A percentile compares a stretch with the other conserved stretches of the same genome.
phyloP scores from a whole-genome alignment of 768 basidiomycete genomes.

The Tricholomella constricta region DNA sequence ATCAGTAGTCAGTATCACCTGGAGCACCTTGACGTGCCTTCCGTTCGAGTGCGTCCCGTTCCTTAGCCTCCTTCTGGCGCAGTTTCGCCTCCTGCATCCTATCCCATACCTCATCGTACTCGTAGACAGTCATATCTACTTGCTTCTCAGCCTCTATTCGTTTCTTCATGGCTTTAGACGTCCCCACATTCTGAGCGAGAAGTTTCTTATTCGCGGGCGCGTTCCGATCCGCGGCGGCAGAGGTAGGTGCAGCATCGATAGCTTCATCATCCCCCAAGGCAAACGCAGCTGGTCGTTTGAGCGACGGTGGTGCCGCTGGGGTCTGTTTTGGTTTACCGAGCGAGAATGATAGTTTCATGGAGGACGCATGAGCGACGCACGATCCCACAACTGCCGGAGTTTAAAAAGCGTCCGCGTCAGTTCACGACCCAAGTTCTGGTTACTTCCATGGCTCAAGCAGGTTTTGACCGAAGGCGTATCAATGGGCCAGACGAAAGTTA shows the following conservation, averaged over 20 bases:
- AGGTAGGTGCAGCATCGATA: conserved; percentile 49
- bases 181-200: conserved; percentile 56
- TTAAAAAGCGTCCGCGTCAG: conserved; percentile 23
- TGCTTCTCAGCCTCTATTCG: conserved; percentile 78
- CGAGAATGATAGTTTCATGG: conserved; percentile 92
- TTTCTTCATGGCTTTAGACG: conserved; percentile 68
- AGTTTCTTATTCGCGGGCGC: conserved; percentile 54
- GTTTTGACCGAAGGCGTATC: conserved; percentile 83
- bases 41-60: conserved; percentile 71
- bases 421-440: not conserved
- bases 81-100: conserved; percentile 88
- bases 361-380: conserved; percentile 19
- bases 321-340: conserved; percentile 63
- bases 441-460: conserved; percentile 48
- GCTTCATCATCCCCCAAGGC: conserved; percentile 63
- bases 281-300: conserved; percentile 66
- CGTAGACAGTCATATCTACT: conserved; percentile 82
- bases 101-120: conserved; percentile 97
- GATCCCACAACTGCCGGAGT: conserved; percentile 29
- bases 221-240: conserved; percentile 36
- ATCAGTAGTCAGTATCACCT: conserved; percentile 1
- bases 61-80: conserved; percentile 73
- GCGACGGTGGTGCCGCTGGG: conserved; percentile 41
- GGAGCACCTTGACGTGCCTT: conserved; percentile 54
- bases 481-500: conserved; percentile 89